phyloP scores from a whole-genome alignment of 1,139 yeast genomes.

The Pneumocystis canis region DNA sequence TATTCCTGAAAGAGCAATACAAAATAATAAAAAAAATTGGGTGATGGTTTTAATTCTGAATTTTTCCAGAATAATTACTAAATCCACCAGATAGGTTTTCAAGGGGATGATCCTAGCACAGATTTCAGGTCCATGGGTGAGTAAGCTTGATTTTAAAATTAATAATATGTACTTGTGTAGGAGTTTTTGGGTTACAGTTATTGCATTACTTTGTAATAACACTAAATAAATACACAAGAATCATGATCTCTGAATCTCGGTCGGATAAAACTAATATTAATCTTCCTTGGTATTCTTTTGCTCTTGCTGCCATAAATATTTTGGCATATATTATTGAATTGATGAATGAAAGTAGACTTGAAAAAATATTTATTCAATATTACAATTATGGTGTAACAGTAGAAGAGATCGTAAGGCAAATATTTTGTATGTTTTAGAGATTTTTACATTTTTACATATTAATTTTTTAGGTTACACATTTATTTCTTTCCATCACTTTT shows the following conservation, averaged over 20 bases:
- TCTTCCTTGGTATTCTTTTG: constrained; percentile 2
- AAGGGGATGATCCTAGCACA: neutral
- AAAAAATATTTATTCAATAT: neutral
- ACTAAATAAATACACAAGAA: neutral
- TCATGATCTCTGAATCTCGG: neutral
- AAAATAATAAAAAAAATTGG: neutral
- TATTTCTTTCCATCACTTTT: neutral
- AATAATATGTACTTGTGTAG: neutral
- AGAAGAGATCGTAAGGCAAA: neutral
- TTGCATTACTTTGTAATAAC: neutral
- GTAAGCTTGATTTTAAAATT: neutral
- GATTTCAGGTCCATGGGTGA: constrained; percentile 1
- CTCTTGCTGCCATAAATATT: constrained; percentile 1
- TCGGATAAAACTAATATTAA: neutral
- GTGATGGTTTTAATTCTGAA: neutral
- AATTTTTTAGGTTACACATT: neutral
- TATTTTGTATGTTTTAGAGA: neutral
- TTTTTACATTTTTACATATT: neutral
- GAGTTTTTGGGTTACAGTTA: neutral
- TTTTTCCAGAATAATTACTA: neutral
- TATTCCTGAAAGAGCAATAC: neutral
- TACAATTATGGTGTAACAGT: neutral
- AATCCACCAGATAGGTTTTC: neutral
- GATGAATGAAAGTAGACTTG: neutral
- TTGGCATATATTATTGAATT: neutral